These are phyloP conservation scores for Jacaranda copaia DNA, from an alignment of 257 asterid species.

Conservation along the genomic window DNA sequence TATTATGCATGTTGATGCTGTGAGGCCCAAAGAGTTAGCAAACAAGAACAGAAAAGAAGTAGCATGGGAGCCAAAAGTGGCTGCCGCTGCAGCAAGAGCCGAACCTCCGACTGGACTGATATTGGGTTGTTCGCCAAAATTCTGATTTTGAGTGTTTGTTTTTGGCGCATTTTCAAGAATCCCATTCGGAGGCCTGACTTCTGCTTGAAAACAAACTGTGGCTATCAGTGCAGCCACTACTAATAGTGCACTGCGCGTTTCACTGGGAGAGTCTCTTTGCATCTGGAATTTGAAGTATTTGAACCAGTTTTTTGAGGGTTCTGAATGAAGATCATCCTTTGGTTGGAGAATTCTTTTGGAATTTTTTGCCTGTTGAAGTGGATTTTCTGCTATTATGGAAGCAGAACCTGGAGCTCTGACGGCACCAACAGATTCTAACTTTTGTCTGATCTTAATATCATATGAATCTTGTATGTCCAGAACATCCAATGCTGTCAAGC, in stretches of 20 bases:
- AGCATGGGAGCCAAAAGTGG: conserved; percentile 20
- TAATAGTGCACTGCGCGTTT: no score
- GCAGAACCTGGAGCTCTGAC: background rate
- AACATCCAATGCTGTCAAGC: conserved; percentile 26
- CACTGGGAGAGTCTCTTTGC: no score
- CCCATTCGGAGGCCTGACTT: conserved; percentile 34
- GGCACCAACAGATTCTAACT: conserved; percentile 11
- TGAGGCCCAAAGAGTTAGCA: conserved; percentile 33
- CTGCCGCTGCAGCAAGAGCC: conserved; percentile 17
- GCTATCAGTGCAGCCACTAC: no score
- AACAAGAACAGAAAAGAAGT: conserved; percentile 26
- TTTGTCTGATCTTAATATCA: conserved; percentile 21
- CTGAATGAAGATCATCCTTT: background rate
- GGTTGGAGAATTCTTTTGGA: background rate
- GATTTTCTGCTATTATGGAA: background rate
- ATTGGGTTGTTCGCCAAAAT: background rate
- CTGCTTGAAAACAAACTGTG: conserved; percentile 45
- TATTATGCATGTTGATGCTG: conserved; percentile 38
- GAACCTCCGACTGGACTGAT: background rate
- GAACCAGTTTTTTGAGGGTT: conserved; percentile 20
- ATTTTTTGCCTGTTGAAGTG: no score
- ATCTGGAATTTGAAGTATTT: conserved; percentile 41
- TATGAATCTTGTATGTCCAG: conserved; percentile 29
- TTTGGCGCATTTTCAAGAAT: background rate
- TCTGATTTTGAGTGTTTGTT: background rate